Conservation (phyloP, 306 rosid species). For the Lablab purpureus region DNA sequence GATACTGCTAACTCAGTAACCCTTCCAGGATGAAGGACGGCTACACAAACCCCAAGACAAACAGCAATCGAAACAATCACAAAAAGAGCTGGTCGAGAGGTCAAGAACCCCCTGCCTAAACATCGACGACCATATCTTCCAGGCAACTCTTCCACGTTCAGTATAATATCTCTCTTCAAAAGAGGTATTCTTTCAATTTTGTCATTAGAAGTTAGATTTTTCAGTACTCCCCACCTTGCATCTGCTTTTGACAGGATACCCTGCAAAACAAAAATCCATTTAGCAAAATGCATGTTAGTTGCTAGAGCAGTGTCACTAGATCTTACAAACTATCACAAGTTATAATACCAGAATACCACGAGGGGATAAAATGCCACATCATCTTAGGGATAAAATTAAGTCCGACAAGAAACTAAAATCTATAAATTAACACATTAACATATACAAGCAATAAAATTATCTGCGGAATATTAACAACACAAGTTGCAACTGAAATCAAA, state of each 20-base stretch:
- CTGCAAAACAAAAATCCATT: slow-evolving; percentile 56
- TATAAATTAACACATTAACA: no score
- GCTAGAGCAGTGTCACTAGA: background rate
- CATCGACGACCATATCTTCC: slow-evolving; percentile 36
- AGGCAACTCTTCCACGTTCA: slow-evolving; percentile 60
- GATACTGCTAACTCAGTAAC: slow-evolving; percentile 78
- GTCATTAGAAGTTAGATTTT: slow-evolving; percentile 45
- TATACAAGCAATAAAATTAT: no score
- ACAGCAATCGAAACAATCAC: slow-evolving; percentile 65
- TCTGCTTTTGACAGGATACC: slow-evolving; percentile 53
- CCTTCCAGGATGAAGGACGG: slow-evolving; percentile 75
- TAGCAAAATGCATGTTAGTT: slow-evolving; percentile 14
- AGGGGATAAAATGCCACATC: background rate
- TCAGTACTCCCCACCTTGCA: slow-evolving; percentile 46
- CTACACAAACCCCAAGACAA: slow-evolving; percentile 83
- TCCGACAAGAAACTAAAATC: no score
- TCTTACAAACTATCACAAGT: slow-evolving; percentile 22
- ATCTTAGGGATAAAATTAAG: no score
- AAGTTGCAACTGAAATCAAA: no score
- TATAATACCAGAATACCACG: background rate
- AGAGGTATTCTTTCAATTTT: slow-evolving; percentile 65
- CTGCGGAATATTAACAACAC: no score
- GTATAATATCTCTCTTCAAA: slow-evolving; percentile 54
- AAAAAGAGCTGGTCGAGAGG: slow-evolving; percentile 58
- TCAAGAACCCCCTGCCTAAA: slow-evolving; percentile 47